phyloP scores from a whole-genome alignment of 345 rosid genomes.

The Balakata baccata region DNA sequence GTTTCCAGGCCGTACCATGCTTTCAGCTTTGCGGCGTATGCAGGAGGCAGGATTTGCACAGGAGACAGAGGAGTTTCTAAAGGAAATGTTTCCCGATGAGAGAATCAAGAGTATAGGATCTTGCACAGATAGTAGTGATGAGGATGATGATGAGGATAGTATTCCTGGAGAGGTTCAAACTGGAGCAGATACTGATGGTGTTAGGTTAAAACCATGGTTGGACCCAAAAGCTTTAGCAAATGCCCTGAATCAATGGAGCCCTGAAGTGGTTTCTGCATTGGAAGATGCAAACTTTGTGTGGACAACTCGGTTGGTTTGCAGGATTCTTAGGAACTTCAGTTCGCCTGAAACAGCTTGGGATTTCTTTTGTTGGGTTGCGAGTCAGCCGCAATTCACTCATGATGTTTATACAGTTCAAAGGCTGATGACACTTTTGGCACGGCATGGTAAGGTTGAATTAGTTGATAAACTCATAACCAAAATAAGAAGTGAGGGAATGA shows the following conservation, averaged over 20 bases:
- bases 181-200: constrained; percentile 15
- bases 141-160: constrained; percentile 22
- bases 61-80: constrained; percentile 52
- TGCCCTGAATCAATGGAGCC: constrained; percentile 61
- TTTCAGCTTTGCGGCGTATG: constrained; percentile 50
- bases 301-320: constrained; percentile 81
- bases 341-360: constrained; percentile 76
- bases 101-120: constrained; percentile 51
- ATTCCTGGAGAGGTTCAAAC: constrained; percentile 15
- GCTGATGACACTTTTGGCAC: constrained; percentile 73
- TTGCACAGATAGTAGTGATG: constrained; percentile 34
- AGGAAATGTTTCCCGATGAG: constrained; percentile 63
- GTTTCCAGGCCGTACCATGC: constrained; percentile 56
- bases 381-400: constrained; percentile 78
- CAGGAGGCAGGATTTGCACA: constrained; percentile 53
- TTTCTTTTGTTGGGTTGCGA: constrained; percentile 89
- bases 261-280: constrained; percentile 53
- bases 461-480: constrained; percentile 65
- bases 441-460: constrained; percentile 59
- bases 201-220: constrained; percentile 75
- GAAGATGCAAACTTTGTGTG: constrained; percentile 74
- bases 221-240: constrained; percentile 83
- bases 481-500: constrained; percentile 61
- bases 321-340: constrained; percentile 67
- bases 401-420: constrained; percentile 70